Conservation (phyloP, 352 stramenopile species). For the Globisporangium orthogonon region DNA sequence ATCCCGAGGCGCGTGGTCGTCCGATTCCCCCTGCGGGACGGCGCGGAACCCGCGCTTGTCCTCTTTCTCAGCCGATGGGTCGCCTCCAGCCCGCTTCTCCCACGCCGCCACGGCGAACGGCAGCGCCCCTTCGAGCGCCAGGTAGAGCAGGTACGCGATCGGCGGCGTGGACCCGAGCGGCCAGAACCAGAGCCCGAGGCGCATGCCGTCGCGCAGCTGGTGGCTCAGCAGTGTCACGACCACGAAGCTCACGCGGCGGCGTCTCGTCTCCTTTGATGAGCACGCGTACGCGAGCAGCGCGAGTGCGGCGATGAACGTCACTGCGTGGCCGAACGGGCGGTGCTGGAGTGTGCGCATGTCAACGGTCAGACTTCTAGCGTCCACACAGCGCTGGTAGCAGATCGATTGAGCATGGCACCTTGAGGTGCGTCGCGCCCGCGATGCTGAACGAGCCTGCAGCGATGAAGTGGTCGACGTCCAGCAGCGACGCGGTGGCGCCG, state of each 20-base stretch:
- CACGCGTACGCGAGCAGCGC: constrained; percentile 29
- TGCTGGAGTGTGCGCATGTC: constrained; percentile 3
- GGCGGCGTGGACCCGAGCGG: constrained; percentile 56
- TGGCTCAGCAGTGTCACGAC: constrained; percentile 53
- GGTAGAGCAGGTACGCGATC: constrained; percentile 60
- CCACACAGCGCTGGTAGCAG: not conserved
- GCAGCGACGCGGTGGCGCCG: constrained; percentile 28
- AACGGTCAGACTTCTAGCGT: not conserved
- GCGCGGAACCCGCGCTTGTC: constrained; percentile 2
- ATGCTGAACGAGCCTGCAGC: constrained; percentile 49
- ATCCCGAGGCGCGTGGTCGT: not conserved
- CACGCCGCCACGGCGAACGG: constrained; percentile 39
- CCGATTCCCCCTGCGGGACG: not conserved
- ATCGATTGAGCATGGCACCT: constrained; percentile 3
- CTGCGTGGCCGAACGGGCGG: constrained; percentile 58
- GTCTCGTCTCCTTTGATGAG: constrained; percentile 16
- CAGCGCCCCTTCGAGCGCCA: constrained; percentile 43
- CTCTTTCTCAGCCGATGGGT: not conserved
- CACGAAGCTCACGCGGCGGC: constrained; percentile 43
- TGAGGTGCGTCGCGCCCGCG: constrained; percentile 45
- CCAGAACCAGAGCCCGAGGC: constrained; percentile 64
- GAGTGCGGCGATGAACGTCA: constrained; percentile 59
- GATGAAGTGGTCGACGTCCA: constrained; percentile 77
- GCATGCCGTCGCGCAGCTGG: constrained; percentile 62
- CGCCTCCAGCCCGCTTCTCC: constrained; percentile 5